Conservation (phyloP, 1,284 basidiomycete genomes). For the Cutaneotrichosporon dermatis region DNA sequence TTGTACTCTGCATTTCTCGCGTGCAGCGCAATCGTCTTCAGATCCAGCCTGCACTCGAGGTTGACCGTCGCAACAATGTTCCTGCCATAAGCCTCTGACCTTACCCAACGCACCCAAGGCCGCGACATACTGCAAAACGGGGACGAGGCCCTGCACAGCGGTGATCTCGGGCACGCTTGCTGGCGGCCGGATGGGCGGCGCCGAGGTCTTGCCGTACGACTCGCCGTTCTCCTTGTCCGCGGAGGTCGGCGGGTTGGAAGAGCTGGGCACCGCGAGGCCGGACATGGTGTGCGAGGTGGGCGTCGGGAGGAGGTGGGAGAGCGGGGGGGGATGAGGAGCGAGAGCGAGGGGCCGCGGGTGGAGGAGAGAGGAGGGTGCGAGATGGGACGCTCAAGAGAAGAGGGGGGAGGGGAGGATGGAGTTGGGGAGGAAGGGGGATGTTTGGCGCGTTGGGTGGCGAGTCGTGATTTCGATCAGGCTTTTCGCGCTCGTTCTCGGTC, state of each 20-base stretch:
- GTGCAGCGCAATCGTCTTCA: slow-evolving; percentile 98
- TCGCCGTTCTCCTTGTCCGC: slow-evolving; percentile 7
- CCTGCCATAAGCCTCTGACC: slow-evolving; percentile 40
- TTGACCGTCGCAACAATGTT: slow-evolving; percentile 99
- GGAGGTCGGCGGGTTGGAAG: background rate
- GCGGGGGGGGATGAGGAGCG: background rate
- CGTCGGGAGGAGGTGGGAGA: background rate
- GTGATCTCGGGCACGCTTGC: slow-evolving; percentile 65
- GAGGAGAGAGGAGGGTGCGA: too few species aligned
- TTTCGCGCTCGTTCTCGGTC: background rate
- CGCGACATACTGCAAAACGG: slow-evolving; percentile 69
- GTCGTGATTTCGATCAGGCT: too few species aligned
- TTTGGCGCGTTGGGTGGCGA: too few species aligned
- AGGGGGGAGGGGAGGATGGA: background rate
- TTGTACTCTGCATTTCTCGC: slow-evolving; percentile 99
- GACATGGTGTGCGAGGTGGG: slow-evolving; percentile 15
- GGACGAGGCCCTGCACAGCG: slow-evolving; percentile 89
- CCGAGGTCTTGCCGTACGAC: slow-evolving; percentile 20
- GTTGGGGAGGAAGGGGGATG: too few species aligned
- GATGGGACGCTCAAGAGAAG: too few species aligned
- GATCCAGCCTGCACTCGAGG: slow-evolving; percentile 89
- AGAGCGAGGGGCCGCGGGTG: background rate
- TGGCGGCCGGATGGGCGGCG: slow-evolving; percentile 17
- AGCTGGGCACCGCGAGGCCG: slow-evolving; percentile 25
- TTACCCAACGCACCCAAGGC: background rate